Evolutionary conservation across 2,329 filamentous ascomycete species (phyloP), one percentile per base, ranked within the genome.

Genomic region (Emericellopsis cladophorae): DNA sequence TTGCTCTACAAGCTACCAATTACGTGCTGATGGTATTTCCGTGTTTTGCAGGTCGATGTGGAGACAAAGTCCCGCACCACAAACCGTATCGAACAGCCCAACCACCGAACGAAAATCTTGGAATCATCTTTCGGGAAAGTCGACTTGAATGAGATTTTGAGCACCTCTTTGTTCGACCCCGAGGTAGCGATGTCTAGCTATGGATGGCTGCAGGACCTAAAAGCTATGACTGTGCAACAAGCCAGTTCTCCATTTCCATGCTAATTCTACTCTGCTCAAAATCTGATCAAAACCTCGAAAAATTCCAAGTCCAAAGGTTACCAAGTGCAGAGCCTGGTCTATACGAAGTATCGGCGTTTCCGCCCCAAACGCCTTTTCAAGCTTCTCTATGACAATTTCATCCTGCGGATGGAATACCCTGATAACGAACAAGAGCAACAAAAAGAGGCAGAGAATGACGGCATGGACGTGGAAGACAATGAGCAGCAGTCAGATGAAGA

Each of bases 281-380:
- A 21, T 21, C 18, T 21, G 18, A 21, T 21, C 18, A 21, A 21
- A 21, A 5, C 18, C 5, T 21, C 18, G 18, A 21, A 3, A 5
- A 21, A 21, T 21, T 21, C 18, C 18, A 21, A 21, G 18, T 21
- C 18, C 18, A 66, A 84, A 41, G 81, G 84, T 64, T 84, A 84
- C 51, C 79, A 78, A 7, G 79, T 86, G 11, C 71, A 75, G 29
- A 85, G 75, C 52, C 84, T 84, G 48, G 76, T 86, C 11, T 86
- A 86, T 53, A 65, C 68, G 1, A 70, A 74, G 0, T 65, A 73
- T 7, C 61, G 72, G 1, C 76, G 76, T 0, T 72, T 74, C 40
- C 65, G 72, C 34, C 70, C 70, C 0, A 54, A 54, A 2, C 54
- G 68, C 0, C 58, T 74, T 0, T 73, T 62, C 57, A 52, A 55